These are phyloP conservation scores for Clonostachys chloroleuca DNA, from an alignment of 2,329 filamentous ascomycete genomes.

Conservation along the genomic window DNA sequence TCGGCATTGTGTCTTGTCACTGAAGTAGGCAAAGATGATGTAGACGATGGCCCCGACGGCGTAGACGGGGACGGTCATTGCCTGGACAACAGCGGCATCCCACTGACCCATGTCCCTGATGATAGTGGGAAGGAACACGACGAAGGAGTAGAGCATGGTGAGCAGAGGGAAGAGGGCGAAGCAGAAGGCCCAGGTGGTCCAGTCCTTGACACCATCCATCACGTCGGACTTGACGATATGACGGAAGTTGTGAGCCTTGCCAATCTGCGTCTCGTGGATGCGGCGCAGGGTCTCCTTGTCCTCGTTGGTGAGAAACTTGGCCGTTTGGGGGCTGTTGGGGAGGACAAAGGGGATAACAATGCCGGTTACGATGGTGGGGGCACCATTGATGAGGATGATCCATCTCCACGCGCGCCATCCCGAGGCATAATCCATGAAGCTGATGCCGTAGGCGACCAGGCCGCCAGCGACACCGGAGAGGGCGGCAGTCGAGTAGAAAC, in stretches of 20 bases:
- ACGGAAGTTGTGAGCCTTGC: slow-evolving; percentile 69
- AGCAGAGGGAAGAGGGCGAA: slow-evolving; percentile 74
- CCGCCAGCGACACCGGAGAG: slow-evolving; percentile 76
- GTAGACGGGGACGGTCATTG: slow-evolving; percentile 41
- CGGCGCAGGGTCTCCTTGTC: slow-evolving; percentile 68
- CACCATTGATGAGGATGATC: slow-evolving; percentile 68
- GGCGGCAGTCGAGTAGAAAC: slow-evolving; percentile 82
- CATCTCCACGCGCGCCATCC: slow-evolving; percentile 42
- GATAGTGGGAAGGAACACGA: slow-evolving; percentile 76
- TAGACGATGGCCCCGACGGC: slow-evolving; percentile 28
- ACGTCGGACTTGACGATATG: slow-evolving; percentile 72
- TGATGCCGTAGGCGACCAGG: slow-evolving; percentile 67
- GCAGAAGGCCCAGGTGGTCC: slow-evolving; percentile 79
- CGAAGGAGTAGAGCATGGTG: slow-evolving; percentile 71
- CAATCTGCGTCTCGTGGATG: slow-evolving; percentile 62
- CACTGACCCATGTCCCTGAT: slow-evolving; percentile 48
- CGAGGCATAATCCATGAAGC: slow-evolving; percentile 53
- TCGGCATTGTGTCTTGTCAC: slow-evolving; percentile 68
- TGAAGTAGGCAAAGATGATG: slow-evolving; percentile 53
- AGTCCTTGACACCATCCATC: slow-evolving; percentile 70
- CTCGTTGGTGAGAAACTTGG: slow-evolving; percentile 63
- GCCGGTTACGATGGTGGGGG: slow-evolving; percentile 65
- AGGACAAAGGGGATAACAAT: slow-evolving; percentile 72
- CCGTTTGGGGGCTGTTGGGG: slow-evolving; percentile 76
- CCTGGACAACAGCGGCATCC: slow-evolving; percentile 25